Percentiles rank a stretch among this genome's conserved stretches.
Evolutionary conservation across 768 basidiomycete species (phyloP).

Genomic region (Podaxis pistillaris): DNA sequence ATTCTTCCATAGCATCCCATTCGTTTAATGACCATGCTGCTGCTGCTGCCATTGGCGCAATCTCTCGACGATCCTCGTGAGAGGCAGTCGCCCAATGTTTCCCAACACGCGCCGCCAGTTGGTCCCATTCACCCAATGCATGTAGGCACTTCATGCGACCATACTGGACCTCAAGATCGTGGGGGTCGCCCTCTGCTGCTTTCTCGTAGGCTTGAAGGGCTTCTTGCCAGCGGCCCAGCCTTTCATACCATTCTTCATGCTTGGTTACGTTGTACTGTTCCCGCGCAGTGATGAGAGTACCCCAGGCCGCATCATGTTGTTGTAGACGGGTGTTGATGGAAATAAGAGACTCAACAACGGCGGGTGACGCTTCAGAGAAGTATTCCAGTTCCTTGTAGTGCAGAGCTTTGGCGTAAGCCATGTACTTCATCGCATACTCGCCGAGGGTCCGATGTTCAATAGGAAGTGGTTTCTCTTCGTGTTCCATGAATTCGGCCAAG

Average conservation of each 20-base stretch:
- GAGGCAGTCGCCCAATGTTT: conserved; percentile 84
- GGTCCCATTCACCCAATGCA: conserved; percentile 97
- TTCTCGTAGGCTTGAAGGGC: conserved; percentile 84
- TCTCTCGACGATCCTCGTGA: conserved; percentile 82
- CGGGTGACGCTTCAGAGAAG: conserved; percentile 86
- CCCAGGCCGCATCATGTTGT: conserved; percentile 98
- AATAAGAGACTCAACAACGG: conserved; percentile 92
- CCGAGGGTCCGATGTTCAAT: conserved; percentile 93
- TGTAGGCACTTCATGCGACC: conserved; percentile 96
- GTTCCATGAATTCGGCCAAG: conserved; percentile 98
- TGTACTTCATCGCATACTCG: conserved; percentile 89
- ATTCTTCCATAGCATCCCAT: conserved; percentile 99
- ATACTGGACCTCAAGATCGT: conserved; percentile 72
- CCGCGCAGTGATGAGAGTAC: conserved; percentile 86
- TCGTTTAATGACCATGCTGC: conserved; percentile 96
- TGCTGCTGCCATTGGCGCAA: conserved; percentile 95
- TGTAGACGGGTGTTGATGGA: conserved; percentile 95
- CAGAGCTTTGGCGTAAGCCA: conserved; percentile 95
- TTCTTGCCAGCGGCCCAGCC: conserved; percentile 94
- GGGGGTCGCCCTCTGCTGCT: conserved; percentile 72
- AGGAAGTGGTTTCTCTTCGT: conserved; percentile 93
- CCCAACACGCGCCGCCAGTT: conserved; percentile 80
- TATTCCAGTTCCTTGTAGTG: conserved; percentile 99
- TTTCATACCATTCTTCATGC: conserved; percentile 98
- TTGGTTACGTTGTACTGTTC: conserved; percentile 88